Percentiles rank a stretch among this genome's conserved stretches.
phyloP scores from a whole-genome alignment of 1,284 basidiomycete species.

The Apiotrichum siamense region DNA sequence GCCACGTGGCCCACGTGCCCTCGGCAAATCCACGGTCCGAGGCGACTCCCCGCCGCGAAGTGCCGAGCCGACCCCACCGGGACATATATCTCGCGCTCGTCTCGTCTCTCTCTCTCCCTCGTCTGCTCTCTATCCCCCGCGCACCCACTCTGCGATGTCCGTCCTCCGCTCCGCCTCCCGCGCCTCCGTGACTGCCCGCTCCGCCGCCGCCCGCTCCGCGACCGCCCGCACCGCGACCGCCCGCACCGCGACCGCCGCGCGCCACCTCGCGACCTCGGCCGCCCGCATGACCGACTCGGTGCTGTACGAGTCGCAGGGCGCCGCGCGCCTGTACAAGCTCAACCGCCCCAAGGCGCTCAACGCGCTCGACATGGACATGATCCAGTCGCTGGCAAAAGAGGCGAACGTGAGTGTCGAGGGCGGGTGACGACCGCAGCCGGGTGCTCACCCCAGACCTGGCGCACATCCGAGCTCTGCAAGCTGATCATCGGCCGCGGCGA shows the following conservation, averaged over 20 bases:
- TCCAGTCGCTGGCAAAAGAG: slow-evolving; percentile 59
- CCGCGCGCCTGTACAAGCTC: slow-evolving; percentile 32
- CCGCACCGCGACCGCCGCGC: slow-evolving; percentile 13
- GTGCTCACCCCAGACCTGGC: slow-evolving; percentile 63
- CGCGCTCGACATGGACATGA: slow-evolving; percentile 78
- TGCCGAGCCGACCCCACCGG: too few relatives aligned
- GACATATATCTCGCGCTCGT: too few relatives aligned
- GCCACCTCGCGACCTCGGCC: slow-evolving; percentile 28
- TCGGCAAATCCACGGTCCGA: too few relatives aligned
- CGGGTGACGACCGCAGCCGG: background rate
- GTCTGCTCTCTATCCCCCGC: too few relatives aligned
- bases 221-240: slow-evolving; percentile 14
- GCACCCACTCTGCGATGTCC: too few relatives aligned
- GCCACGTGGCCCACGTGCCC: too few relatives aligned
- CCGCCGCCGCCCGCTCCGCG: too few relatives aligned
- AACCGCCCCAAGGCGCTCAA: slow-evolving; percentile 83
- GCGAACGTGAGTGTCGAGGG: slow-evolving; percentile 24
- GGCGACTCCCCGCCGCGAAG: too few relatives aligned
- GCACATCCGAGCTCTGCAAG: slow-evolving; percentile 63
- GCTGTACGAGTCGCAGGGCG: slow-evolving; percentile 22
- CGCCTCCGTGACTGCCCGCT: too few relatives aligned
- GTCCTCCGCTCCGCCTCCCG: too few relatives aligned
- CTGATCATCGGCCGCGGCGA: slow-evolving; percentile 71
- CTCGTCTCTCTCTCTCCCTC: too few relatives aligned
- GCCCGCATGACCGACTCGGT: slow-evolving; percentile 20